Base-by-base conservation (phyloP, 2,329 filamentous ascomycete genomes). In the Fusarium miscanthi region DNA sequence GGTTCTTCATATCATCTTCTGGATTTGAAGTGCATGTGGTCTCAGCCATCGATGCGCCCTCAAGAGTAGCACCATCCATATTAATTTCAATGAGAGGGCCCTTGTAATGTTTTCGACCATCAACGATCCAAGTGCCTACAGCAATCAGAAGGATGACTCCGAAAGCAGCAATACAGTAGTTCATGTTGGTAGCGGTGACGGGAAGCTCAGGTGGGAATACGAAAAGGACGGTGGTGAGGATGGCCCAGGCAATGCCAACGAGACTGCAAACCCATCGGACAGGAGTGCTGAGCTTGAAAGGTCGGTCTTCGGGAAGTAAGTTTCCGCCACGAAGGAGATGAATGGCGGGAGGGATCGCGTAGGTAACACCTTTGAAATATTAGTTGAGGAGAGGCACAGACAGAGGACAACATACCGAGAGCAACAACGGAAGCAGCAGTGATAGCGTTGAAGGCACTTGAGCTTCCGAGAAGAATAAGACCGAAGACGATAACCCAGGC, bases 151-250 rank as follows among this genome's bases (percentile, higher is more conserved):
- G 72, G 19, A 87, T 85, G 37, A 87, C 76, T 3, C 83, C 85
- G 72, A 87, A 86, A 0, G 85, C 85, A 16, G 84, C 85, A 30
- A 87, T 77, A 46, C 82, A 84, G 74, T 87, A 87, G 76, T 87
- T 94, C 92, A 94, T 94, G 81, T 88, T 93, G 73, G 82, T 88
- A 0, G 86, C 85, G 0, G 89, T 89, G 4, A 91, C 90, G 0
- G 91, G 91, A 8, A 90, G 77, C 12, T 86, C 86, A 0, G 92
- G 92, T 6, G 92, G 92, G 81, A 94, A 93, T 25, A 94, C 85
- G 81, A 94, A 94, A 2, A 94, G 85, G 2, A 94, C 89, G 0
- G 91, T 94, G 0, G 92, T 94, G n/a, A 94, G 79, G 17, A 89
- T 82, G 3, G 91, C 88, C 81, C 92, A 94, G 0, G 83, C 83